Percentiles rank a stretch among this genome's conserved stretches.
phyloP scores from a whole-genome alignment of 148 eudicot species.

The Amaranthus hypochondriacus region DNA sequence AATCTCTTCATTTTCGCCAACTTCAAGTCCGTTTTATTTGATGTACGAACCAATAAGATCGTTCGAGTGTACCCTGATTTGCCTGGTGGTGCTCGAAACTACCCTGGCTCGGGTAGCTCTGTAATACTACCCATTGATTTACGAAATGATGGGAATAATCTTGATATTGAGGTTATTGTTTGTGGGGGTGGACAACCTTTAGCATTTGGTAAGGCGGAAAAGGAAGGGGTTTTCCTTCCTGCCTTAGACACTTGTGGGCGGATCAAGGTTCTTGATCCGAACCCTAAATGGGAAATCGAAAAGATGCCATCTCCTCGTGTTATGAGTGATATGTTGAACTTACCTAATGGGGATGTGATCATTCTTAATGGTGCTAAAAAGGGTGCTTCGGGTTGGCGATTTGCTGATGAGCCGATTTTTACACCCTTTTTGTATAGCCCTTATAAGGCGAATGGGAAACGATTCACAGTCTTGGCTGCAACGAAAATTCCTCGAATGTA shows the following conservation, averaged over 20 bases:
- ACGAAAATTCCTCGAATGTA: constrained; percentile 63
- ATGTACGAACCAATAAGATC: constrained; percentile 33
- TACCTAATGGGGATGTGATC: constrained; percentile 60
- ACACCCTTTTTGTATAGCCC: constrained; percentile 58
- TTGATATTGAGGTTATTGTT: constrained; percentile 44
- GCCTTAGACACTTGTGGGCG: constrained; percentile 60
- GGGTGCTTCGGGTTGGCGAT: constrained; percentile 68
- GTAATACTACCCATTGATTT: constrained; percentile 60
- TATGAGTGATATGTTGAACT: constrained; percentile 76
- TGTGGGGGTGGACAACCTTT: constrained; percentile 56
- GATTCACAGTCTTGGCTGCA: constrained; percentile 41
- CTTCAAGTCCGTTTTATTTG: constrained; percentile 41
- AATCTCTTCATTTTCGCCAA: constrained; percentile 74
- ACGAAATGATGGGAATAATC: background rate
- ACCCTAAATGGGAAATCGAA: constrained; percentile 57
- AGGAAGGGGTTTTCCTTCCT: constrained; percentile 27
- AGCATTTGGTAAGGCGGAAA: constrained; percentile 31
- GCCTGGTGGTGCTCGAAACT: constrained; percentile 76
- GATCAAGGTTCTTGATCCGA: constrained; percentile 24
- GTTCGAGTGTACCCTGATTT: constrained; percentile 46
- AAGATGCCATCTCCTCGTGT: constrained; percentile 61
- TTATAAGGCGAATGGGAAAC: constrained; percentile 23
- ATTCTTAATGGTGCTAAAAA: constrained; percentile 61
- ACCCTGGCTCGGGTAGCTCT: constrained; percentile 67
- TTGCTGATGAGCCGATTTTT: constrained; percentile 41